phyloP scores from a whole-genome alignment of 106 monocot genomes.

The Acorus calamus region DNA sequence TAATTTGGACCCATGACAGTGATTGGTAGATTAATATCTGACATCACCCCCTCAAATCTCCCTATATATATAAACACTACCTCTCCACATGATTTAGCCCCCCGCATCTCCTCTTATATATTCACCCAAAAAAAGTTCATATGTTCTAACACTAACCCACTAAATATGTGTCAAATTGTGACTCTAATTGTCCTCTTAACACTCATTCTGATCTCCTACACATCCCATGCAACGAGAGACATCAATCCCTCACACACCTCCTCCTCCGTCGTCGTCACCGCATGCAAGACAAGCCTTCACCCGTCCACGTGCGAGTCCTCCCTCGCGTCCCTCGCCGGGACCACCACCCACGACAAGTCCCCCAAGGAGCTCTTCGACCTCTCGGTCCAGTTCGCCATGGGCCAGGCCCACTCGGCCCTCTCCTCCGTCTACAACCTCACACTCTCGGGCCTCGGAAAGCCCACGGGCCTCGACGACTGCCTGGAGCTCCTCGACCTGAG shows the following conservation, averaged over 20 bases:
- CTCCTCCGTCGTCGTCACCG: background rate
- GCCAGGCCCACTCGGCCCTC: slow-evolving; percentile 18
- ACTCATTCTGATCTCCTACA: too few species aligned
- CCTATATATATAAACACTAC: too few species aligned
- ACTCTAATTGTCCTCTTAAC: too few species aligned
- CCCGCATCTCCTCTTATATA: too few species aligned
- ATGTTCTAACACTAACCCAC: too few species aligned
- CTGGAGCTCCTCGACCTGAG: slow-evolving; percentile 51
- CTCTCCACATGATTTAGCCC: too few species aligned
- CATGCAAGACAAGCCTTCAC: slow-evolving; percentile 33
- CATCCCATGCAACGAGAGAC: too few species aligned
- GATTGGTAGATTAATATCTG: too few species aligned
- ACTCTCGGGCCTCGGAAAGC: slow-evolving; percentile 1
- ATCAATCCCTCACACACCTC: background rate
- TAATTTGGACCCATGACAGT: too few species aligned
- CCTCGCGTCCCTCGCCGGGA: slow-evolving; percentile 10
- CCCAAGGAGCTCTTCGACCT: slow-evolving; percentile 29
- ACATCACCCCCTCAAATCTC: too few species aligned
- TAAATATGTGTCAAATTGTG: too few species aligned
- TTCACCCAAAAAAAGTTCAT: too few species aligned
- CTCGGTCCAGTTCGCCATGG: slow-evolving; percentile 41
- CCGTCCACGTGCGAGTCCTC: slow-evolving; percentile 30
- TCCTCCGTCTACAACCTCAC: slow-evolving; percentile 29
- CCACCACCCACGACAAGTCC: background rate
- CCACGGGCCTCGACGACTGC: slow-evolving; percentile 44